Conservation (phyloP, 2,329 filamentous ascomycete genomes). For the Colletotrichum plurivorum region DNA sequence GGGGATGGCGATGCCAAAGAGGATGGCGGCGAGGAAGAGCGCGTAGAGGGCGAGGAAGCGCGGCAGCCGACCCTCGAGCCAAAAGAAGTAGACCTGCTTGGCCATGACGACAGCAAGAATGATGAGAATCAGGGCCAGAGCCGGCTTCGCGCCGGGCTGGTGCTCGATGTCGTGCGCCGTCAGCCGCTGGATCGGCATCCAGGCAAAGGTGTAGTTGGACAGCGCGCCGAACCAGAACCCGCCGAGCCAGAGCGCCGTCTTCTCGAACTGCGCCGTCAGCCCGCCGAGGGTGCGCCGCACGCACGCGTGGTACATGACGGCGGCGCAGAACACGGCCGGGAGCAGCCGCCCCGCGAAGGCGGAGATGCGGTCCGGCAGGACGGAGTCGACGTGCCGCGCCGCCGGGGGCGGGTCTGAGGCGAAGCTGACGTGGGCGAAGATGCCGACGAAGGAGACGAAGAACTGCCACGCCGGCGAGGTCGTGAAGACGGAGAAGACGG, state of each 20-base stretch:
- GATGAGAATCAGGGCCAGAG: slow-evolving; percentile 83
- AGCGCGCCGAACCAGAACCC: slow-evolving; percentile 91
- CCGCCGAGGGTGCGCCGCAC: slow-evolving; percentile 78
- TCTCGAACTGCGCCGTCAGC: slow-evolving; percentile 87
- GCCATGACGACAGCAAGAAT: slow-evolving; percentile 77
- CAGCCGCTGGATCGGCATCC: slow-evolving; percentile 92
- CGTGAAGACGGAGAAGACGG: slow-evolving; percentile 84
- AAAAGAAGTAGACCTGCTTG: slow-evolving; percentile 87
- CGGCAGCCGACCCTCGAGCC: slow-evolving; percentile 84
- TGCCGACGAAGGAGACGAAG: slow-evolving; percentile 82
- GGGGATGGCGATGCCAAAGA: slow-evolving; percentile 80
- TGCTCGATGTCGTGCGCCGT: slow-evolving; percentile 89
- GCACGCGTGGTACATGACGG: slow-evolving; percentile 89
- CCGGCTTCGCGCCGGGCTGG: slow-evolving; percentile 89
- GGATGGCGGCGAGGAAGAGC: slow-evolving; percentile 74
- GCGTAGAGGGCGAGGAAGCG: slow-evolving; percentile 85
- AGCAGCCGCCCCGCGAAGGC: slow-evolving; percentile 76
- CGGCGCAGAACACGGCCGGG: slow-evolving; percentile 88
- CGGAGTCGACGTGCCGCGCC: slow-evolving; percentile 73
- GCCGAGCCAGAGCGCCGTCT: slow-evolving; percentile 90
- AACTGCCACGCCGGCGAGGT: slow-evolving; percentile 86
- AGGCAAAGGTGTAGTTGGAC: slow-evolving; percentile 95
- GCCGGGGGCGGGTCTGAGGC: slow-evolving; percentile 85
- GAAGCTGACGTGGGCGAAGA: slow-evolving; percentile 92
- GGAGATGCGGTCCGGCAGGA: slow-evolving; percentile 60